phyloP scores from a whole-genome alignment of 2,329 filamentous ascomycete species.

The Verticillium nonalfalfae region DNA sequence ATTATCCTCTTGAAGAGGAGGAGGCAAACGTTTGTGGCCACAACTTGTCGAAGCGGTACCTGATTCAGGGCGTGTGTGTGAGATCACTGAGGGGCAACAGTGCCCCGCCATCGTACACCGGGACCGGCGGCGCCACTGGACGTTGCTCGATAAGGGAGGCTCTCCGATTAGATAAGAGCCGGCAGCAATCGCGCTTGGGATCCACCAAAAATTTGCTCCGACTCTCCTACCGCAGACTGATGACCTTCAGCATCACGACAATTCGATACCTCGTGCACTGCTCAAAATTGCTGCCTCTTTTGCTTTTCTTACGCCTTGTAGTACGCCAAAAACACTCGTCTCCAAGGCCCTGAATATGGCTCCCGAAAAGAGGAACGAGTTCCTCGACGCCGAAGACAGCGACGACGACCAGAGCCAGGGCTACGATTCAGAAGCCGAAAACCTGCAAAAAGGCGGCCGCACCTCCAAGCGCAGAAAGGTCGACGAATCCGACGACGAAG shows the following conservation, averaged over 20 bases:
- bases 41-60: neutral
- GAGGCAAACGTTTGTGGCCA: slow-evolving; percentile 2
- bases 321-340: neutral
- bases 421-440: slow-evolving; percentile 62
- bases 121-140: neutral
- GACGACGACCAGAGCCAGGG: slow-evolving; percentile 51
- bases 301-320: neutral
- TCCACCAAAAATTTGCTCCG: slow-evolving; percentile 8
- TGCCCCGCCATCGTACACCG: slow-evolving; percentile 1
- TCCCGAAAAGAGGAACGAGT: slow-evolving; percentile 65
- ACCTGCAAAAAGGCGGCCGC: slow-evolving; percentile 59
- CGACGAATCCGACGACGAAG: slow-evolving; percentile 33
- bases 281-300: neutral
- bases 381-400: slow-evolving; percentile 56
- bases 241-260: neutral
- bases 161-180: slow-evolving; percentile 6
- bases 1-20: neutral
- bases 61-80: slow-evolving; percentile 11
- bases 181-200: neutral
- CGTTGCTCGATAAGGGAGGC: neutral
- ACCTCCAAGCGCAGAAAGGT: slow-evolving; percentile 59
- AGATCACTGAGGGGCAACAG: slow-evolving; percentile 10
- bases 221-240: neutral
- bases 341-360: slow-evolving; percentile 41
- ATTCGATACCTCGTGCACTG: neutral